These are phyloP conservation scores for Kurtzmaniella quercitrusa DNA, from an alignment of 1,139 yeast species.

Conservation along the genomic window DNA sequence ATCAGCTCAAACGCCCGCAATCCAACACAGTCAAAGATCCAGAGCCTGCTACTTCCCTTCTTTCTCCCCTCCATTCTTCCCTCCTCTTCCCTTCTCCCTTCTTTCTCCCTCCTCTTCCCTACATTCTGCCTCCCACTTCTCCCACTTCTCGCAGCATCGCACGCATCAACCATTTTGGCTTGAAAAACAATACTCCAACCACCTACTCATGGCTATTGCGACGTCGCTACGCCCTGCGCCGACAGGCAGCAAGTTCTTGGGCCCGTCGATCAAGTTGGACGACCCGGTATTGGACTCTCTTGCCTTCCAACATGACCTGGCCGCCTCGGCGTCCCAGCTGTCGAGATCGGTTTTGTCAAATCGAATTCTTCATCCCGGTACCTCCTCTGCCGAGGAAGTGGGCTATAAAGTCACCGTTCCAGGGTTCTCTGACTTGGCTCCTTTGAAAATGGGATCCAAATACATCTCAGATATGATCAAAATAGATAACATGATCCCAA, in stretches of 20 bases:
- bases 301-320: conserved; percentile 35
- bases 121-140: background rate
- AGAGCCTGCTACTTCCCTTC: too few species aligned
- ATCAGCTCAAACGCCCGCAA: too few species aligned
- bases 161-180: background rate
- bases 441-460: conserved; percentile 40
- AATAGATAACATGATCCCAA: conserved; percentile 44
- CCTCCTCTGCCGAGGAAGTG: conserved; percentile 37
- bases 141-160: background rate
- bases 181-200: background rate
- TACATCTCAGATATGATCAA: conserved; percentile 42
- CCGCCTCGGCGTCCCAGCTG: conserved; percentile 19
- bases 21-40: too few species aligned
- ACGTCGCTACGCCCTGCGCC: conserved; percentile 3
- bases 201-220: conserved; percentile 2
- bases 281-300: conserved; percentile 29
- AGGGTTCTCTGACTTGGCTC: conserved; percentile 40
- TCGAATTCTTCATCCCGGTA: conserved; percentile 35
- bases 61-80: background rate
- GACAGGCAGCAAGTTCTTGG: conserved; percentile 22
- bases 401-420: conserved; percentile 43
- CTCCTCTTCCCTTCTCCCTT: background rate
- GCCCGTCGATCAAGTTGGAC: conserved; percentile 33
- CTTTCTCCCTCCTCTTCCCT: too few species aligned
- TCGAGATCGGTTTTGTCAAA: conserved; percentile 26